These are phyloP conservation scores for Albifimbria verrucaria DNA, from an alignment of 2,329 filamentous ascomycete species.

Conservation along the genomic window DNA sequence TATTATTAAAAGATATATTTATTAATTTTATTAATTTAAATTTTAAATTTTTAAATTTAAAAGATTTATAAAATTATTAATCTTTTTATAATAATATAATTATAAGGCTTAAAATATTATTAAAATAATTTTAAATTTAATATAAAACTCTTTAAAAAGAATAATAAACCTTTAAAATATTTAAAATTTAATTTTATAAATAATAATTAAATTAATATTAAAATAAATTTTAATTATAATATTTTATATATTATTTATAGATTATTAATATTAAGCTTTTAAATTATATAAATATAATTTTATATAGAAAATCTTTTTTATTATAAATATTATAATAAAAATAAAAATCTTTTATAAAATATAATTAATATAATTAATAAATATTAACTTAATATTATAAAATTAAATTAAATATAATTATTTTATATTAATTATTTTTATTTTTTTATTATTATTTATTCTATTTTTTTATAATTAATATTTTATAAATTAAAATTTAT, in stretches of 20 bases:
- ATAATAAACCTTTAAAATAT: slow-evolving; percentile 1
- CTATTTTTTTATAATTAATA: slow-evolving; percentile 1
- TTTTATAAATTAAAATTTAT: not conserved
- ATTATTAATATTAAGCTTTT: not conserved
- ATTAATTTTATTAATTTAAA: not conserved
- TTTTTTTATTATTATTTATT: not conserved
- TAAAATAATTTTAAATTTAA: not conserved
- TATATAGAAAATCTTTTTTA: not conserved
- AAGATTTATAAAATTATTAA: not conserved
- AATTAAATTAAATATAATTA: slow-evolving; percentile 3
- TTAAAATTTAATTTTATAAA: not conserved
- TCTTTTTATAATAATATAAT: not conserved
- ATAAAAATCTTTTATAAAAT: not conserved
- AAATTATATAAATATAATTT: not conserved
- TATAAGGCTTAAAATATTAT: slow-evolving; percentile 1
- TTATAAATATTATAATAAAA: not conserved
- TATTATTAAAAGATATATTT: not conserved
- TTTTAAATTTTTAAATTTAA: not conserved
- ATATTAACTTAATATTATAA: not conserved
- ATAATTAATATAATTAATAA: not conserved
- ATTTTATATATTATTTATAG: not conserved
- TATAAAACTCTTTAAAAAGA: not conserved
- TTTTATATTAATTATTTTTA: slow-evolving; percentile 1
- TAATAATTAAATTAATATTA: not conserved
- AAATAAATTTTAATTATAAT: not conserved